Percentiles rank a stretch among this genome's conserved stretches.
phyloP scores from a whole-genome alignment of 2,329 filamentous ascomycete genomes.

The Cladophialophora bantiana region DNA sequence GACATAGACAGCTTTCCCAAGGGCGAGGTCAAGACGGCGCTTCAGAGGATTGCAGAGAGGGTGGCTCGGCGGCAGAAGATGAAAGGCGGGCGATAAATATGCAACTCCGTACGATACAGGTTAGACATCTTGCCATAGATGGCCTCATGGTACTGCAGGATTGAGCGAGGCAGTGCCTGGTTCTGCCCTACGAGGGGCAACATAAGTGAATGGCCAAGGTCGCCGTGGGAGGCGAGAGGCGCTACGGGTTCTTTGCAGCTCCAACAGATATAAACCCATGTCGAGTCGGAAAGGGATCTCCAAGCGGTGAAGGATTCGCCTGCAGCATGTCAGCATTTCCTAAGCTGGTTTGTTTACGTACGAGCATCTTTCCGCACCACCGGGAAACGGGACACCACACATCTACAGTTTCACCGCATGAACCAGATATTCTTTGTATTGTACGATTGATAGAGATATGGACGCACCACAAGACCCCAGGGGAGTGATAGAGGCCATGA shows the following conservation, averaged over 20 bases:
- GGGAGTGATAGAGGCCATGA: background rate
- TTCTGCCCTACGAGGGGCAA: background rate
- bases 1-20: conserved; percentile 82
- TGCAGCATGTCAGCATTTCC: conserved; percentile 12
- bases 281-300: conserved; percentile 17
- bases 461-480: background rate
- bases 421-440: background rate
- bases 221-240: background rate
- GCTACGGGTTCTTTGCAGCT: background rate
- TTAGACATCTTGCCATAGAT: conserved; percentile 12
- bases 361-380: background rate
- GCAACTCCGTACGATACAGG: background rate
- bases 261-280: background rate
- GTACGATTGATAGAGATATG: conserved; percentile 5
- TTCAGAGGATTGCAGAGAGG: conserved; percentile 63
- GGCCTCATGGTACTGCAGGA: conserved; percentile 13
- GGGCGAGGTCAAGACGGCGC: conserved; percentile 78
- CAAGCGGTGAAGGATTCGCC: conserved; percentile 14
- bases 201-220: background rate
- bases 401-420: conserved; percentile 4
- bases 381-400: background rate
- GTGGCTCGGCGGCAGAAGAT: conserved; percentile 62
- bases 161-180: conserved; percentile 10
- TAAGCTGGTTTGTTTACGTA: background rate
- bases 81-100: conserved; percentile 34